phyloP scores from a whole-genome alignment of 2,329 filamentous ascomycete genomes.

The Paecilomyces niveus region DNA sequence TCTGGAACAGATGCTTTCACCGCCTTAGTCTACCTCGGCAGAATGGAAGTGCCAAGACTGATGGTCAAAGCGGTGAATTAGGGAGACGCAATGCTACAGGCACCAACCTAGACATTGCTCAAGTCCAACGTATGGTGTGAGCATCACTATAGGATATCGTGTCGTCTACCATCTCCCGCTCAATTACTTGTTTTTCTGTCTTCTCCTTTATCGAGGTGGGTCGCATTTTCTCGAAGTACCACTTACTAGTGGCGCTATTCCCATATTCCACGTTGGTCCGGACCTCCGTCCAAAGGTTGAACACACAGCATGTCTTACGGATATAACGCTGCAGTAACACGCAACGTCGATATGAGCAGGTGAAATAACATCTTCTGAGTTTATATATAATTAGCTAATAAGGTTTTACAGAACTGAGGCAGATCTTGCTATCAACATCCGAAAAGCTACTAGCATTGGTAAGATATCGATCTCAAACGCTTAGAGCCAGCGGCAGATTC shows the following conservation, averaged over 20 bases:
- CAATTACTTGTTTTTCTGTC: background rate
- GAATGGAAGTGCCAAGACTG: background rate
- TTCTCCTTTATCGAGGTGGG: background rate
- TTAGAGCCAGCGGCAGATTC: constrained; percentile 8
- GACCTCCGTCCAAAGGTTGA: background rate
- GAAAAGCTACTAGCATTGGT: constrained; percentile 60
- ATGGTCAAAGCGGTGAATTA: background rate
- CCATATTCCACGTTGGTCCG: background rate
- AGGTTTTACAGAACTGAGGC: constrained; percentile 47
- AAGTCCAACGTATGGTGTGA: background rate
- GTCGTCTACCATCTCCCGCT: background rate
- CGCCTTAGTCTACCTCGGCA: background rate
- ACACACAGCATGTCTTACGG: background rate
- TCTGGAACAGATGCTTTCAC: too few relatives aligned
- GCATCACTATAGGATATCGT: background rate
- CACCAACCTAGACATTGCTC: background rate
- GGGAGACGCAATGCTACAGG: background rate
- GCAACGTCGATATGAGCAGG: constrained; percentile 53
- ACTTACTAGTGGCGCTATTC: background rate
- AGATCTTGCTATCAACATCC: constrained; percentile 59
- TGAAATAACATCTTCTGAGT: constrained; percentile 24
- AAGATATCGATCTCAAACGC: constrained; percentile 13
- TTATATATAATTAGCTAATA: background rate
- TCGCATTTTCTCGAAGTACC: background rate
- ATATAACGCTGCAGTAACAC: background rate